Base-by-base conservation (phyloP, 169 alveolate genomes). In the Prorocentrum cordatum region DNA sequence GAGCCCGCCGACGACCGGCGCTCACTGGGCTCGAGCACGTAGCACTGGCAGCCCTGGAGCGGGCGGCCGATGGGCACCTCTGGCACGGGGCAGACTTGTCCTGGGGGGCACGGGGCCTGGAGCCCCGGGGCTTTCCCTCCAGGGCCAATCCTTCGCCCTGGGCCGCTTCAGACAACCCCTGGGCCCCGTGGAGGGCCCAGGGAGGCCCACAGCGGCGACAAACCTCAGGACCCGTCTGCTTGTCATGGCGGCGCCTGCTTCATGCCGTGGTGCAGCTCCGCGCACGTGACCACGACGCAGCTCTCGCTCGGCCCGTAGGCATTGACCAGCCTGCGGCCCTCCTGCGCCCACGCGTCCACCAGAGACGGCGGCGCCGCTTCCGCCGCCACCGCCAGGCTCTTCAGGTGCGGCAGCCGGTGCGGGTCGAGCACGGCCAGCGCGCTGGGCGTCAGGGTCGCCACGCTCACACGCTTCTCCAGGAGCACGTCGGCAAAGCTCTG, bases 291-390 rank as follows among this genome's bases (percentile, higher is more conserved):
- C 20, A 64, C 82, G 27, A 82, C 91, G 5, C 82, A 64, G 59
- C 33, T 64, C 35, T 82, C 91, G 3, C 62, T 38, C 27, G 91
- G 91, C 31, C 91, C 91, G 24, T 82, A 82, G 33, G 91, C 91
- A 16, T 82, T 82, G 33, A 82, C 68, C 35, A 82, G 26, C 18
- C 36, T 45, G 22, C 88, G 68, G 14, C 66, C 77, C 7, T 16
- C 54, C n/a, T 50, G 22, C 7, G 80, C 50, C 91, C 91, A 82
- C 1, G 36, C 35, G 12, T 64, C 71, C 22, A 82, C 91, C 38
- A 82, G 14, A 16, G 59, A 24, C 2, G 80, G 91, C 1, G 91
- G 91, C 26, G 71, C 47, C 18, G 85, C 68, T 59, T 24, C 32
- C 2, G 16, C 70, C 4, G 32, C 31, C 7, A 59, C 70, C n/a